A percentile compares a stretch with the other conserved stretches of the same genome.
phyloP scores from a whole-genome alignment of 2,329 filamentous ascomycete genomes.

The Chlorencoelia australis region DNA sequence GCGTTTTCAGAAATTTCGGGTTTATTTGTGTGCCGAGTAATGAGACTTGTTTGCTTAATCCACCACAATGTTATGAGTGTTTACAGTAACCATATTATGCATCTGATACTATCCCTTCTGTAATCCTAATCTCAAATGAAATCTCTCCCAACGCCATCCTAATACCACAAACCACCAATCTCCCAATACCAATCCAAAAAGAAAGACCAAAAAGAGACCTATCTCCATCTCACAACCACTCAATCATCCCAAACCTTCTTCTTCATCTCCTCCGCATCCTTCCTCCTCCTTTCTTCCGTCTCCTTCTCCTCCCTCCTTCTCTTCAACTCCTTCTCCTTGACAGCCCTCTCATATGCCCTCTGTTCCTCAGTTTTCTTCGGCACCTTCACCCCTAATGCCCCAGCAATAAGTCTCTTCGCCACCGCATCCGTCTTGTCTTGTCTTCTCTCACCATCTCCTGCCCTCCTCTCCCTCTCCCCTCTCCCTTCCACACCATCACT shows the following conservation, averaged over 20 bases:
- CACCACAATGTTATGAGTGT: too few relatives aligned
- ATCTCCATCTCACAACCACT: background rate
- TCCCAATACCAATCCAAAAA: constrained; percentile 1
- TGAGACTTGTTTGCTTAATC: too few relatives aligned
- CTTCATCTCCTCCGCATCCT: constrained; percentile 64
- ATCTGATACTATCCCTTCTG: too few relatives aligned
- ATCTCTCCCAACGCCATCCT: too few relatives aligned
- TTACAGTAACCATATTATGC: too few relatives aligned
- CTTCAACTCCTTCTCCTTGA: constrained; percentile 77
- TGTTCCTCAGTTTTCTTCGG: constrained; percentile 83
- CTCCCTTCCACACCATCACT: constrained; percentile 6
- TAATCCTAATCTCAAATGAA: too few relatives aligned
- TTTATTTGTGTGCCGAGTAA: too few relatives aligned
- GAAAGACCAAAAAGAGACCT: constrained; percentile 1
- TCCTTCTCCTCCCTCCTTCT: constrained; percentile 61
- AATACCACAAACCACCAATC: too few relatives aligned
- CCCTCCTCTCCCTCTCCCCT: constrained; percentile 9
- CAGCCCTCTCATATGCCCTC: constrained; percentile 70
- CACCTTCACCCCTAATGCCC: constrained; percentile 70
- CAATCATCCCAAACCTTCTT: constrained; percentile 77
- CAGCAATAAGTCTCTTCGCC: constrained; percentile 80
- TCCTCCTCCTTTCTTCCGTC: constrained; percentile 48
- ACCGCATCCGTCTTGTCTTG: constrained; percentile 93
- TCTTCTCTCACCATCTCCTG: constrained; percentile 29
- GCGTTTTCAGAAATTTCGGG: too few relatives aligned